Base-by-base conservation (phyloP, 2,329 filamentous ascomycete genomes). In the Didymella lethalis region DNA sequence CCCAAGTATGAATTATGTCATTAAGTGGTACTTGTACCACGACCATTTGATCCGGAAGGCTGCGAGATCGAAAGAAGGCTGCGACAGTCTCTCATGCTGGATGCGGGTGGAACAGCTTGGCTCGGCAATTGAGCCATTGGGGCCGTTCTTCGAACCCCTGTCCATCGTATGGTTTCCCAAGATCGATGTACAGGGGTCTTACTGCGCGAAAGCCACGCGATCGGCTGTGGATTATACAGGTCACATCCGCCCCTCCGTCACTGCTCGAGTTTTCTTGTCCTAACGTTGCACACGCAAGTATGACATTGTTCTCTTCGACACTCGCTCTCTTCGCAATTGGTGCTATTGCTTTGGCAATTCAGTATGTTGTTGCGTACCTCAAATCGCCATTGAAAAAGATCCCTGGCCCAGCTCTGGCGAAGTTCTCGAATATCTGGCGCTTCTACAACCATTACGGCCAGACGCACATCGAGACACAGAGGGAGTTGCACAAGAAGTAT, bases 351-450 rank as follows among this genome's bases (percentile, higher is more conserved):
- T 23, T 68, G 23, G 23, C 65, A 2, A 45, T 61, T 36, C 67
- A 64, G 58, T 69, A 68, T 32, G 44, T 71, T 29, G 18, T 70
- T 32, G 57, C 64, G 10, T 74, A 74, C 48, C 54, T 71, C 7
- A 57, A 57, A n/a, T 74, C 72, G 12, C 71, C 72, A 4, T 62
- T 76, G 44, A 75, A 69, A 47, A 64, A 59, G 7, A 62, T 76
- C 7, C 74, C 74, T 6, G 74, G 75, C 4, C 75, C 75, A 0
- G 67, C 72, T 48, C 34, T 73, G 10, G 73, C 74, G 38, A 72
- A 71, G 43, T 75, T 76, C 58, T 69, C 72, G 3, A 59, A 76
- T 54, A 47, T 71, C 29, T 76, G 72, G 73, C 68, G 73, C 18
- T 61, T 75, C 38, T 54, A 62, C 12, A 69, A 68, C 34, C 69